Evolutionary conservation across 805 yeast genomes (phyloP).

Genomic region (Barnettozyma sp.): DNA sequence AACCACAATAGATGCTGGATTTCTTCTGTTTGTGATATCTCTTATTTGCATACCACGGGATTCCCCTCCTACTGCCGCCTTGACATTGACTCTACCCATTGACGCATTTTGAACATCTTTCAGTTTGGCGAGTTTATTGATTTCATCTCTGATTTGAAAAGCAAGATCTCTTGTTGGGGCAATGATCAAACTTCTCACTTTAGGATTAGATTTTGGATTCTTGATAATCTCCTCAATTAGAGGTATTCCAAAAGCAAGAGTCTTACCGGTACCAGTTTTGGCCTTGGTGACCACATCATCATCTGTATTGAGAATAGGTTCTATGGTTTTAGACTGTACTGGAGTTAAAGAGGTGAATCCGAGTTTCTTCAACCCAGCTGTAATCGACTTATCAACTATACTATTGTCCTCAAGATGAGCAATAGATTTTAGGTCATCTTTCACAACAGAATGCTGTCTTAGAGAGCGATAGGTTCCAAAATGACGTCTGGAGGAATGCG

Average conservation of each 20-base stretch:
- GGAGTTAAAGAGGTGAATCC: slow-evolving; percentile 53
- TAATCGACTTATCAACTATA: slow-evolving; percentile 24
- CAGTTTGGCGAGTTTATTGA: slow-evolving; percentile 38
- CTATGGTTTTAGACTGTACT: slow-evolving; percentile 59
- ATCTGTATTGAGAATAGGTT: slow-evolving; percentile 46
- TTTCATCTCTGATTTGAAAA: slow-evolving; percentile 65
- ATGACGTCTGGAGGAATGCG: too few relatives aligned
- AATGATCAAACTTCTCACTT: slow-evolving; percentile 58
- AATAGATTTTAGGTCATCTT: slow-evolving; percentile 13
- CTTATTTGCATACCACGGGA: slow-evolving; percentile 33
- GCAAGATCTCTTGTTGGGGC: slow-evolving; percentile 94
- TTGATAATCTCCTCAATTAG: slow-evolving; percentile 50
- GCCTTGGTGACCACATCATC: slow-evolving; percentile 79
- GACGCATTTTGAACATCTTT: slow-evolving; percentile 16
- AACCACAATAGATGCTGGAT: slow-evolving; percentile 56
- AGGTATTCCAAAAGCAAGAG: slow-evolving; percentile 84
- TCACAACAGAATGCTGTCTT: slow-evolving; percentile 3
- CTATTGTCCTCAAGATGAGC: slow-evolving; percentile 25
- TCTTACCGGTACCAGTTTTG: slow-evolving; percentile 93
- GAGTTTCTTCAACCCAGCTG: slow-evolving; percentile 33
- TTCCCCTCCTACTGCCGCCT: slow-evolving; percentile 65
- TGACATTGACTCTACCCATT: slow-evolving; percentile 32
- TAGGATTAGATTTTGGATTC: slow-evolving; percentile 23
- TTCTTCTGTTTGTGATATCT: slow-evolving; percentile 24
- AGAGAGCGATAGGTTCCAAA: slow-evolving; percentile 4